Conservation (phyloP, 2,329 filamentous ascomycete species). For the Paramyrothecium sp. region DNA sequence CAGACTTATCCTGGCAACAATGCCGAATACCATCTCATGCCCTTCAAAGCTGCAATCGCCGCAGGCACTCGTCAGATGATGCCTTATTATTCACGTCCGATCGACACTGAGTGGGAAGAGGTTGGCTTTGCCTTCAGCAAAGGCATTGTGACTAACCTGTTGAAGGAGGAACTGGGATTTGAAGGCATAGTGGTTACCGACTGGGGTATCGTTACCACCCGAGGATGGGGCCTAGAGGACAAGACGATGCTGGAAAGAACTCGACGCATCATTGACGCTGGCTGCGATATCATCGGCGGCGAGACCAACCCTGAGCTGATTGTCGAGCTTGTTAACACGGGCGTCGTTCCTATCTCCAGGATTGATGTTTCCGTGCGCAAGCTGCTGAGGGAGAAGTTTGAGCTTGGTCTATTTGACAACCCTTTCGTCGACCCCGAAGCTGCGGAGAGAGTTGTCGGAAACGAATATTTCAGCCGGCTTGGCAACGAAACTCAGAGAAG, state of each 20-base stretch:
- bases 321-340: constrained; percentile 41
- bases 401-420: constrained; percentile 48
- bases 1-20: constrained; percentile 49
- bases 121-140: constrained; percentile 51
- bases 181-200: constrained; percentile 47
- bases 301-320: constrained; percentile 46
- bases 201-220: constrained; percentile 47
- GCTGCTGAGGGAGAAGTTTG: constrained; percentile 47
- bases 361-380: constrained; percentile 43
- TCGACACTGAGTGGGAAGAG: constrained; percentile 41
- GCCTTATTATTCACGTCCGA: constrained; percentile 48
- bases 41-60: constrained; percentile 48
- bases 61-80: constrained; percentile 50
- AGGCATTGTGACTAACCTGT: constrained; percentile 44
- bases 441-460: constrained; percentile 40
- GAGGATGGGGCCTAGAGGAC: constrained; percentile 48
- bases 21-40: constrained; percentile 47
- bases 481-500: constrained; percentile 16
- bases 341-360: constrained; percentile 38
- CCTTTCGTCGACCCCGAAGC: constrained; percentile 44
- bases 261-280: constrained; percentile 44
- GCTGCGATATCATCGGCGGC: constrained; percentile 49
- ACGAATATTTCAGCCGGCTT: constrained; percentile 34
- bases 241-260: constrained; percentile 40
- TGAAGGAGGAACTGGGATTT: constrained; percentile 45